Percentiles rank a stretch among this genome's conserved stretches.
Evolutionary conservation across 75 land plant species (phyloP).

Genomic region (Larix kaempferi): DNA sequence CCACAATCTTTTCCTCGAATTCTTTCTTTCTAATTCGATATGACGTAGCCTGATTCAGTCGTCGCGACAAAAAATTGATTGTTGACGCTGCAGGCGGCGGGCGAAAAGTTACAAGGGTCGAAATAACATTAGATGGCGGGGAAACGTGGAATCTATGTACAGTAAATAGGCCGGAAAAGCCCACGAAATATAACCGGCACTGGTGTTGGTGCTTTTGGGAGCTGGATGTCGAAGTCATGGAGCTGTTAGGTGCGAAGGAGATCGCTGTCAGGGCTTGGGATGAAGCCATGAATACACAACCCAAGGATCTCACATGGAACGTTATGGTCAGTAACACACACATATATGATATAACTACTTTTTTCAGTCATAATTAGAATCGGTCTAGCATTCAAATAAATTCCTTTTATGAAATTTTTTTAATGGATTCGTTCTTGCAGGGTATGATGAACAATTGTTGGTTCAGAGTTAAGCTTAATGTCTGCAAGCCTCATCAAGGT

Average conservation of each 20-base stretch:
- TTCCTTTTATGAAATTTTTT: too few species aligned
- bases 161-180: slow-evolving; percentile 73
- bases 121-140: slow-evolving; percentile 79
- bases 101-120: slow-evolving; percentile 87
- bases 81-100: slow-evolving; percentile 70
- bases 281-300: slow-evolving; percentile 88
- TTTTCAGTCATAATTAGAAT: too few species aligned
- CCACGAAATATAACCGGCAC: slow-evolving; percentile 80
- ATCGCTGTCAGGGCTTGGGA: slow-evolving; percentile 98
- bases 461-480: slow-evolving; percentile 76
- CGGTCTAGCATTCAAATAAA: too few species aligned
- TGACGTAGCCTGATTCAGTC: not conserved
- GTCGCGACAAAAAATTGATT: not conserved
- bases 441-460: slow-evolving; percentile 99
- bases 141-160: slow-evolving; percentile 66
- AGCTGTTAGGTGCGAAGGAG: slow-evolving; percentile 74
- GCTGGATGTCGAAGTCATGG: slow-evolving; percentile 64
- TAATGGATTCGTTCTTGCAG: slow-evolving; percentile 19
- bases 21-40: too few species aligned
- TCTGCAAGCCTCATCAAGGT: slow-evolving; percentile 63
- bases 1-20: too few species aligned
- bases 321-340: slow-evolving; percentile 8
- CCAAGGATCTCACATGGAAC: slow-evolving; percentile 90
- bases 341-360: not conserved
- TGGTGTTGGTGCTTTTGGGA: slow-evolving; percentile 99